A percentile compares a stretch with the other conserved stretches of the same genome.
Evolutionary conservation across 306 rosid species (phyloP).

Genomic region (Crataegus laevigata): DNA sequence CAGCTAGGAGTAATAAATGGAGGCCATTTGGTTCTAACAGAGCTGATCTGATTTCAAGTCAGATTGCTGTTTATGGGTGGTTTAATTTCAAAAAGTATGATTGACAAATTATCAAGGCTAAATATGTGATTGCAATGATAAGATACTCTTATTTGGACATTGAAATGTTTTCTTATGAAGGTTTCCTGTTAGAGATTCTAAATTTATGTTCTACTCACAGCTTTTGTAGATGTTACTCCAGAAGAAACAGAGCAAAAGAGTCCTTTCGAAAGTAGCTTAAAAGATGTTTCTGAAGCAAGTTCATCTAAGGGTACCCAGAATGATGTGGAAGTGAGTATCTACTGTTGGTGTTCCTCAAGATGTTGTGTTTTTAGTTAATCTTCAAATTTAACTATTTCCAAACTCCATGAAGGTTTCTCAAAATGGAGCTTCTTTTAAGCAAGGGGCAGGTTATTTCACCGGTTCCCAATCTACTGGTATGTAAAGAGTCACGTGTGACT

Average conservation of each 20-base stretch:
- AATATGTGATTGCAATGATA: background rate
- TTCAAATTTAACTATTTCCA: conserved; percentile 8
- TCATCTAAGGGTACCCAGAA: conserved; percentile 32
- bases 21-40: background rate
- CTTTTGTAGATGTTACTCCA: conserved; percentile 89
- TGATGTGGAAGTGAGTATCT: conserved; percentile 47
- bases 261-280: conserved; percentile 54
- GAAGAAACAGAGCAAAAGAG: conserved; percentile 64
- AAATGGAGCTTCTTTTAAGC: conserved; percentile 72
- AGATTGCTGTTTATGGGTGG: background rate
- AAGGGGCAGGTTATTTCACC: conserved; percentile 30
- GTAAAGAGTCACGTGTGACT: conserved; percentile 15
- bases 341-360: conserved; percentile 14
- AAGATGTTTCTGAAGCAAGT: conserved; percentile 42
- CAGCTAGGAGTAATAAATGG: background rate
- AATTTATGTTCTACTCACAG: conserved; percentile 34
- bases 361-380: conserved; percentile 7
- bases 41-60: background rate
- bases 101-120: background rate
- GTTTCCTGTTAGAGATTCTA: conserved; percentile 1
- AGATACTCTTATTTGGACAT: background rate
- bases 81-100: background rate
- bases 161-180: background rate
- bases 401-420: conserved; percentile 51
- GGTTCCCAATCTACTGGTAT: conserved; percentile 55